Evolutionary conservation across 306 rosid genomes (phyloP).

Genomic region (Quercus mongolica): DNA sequence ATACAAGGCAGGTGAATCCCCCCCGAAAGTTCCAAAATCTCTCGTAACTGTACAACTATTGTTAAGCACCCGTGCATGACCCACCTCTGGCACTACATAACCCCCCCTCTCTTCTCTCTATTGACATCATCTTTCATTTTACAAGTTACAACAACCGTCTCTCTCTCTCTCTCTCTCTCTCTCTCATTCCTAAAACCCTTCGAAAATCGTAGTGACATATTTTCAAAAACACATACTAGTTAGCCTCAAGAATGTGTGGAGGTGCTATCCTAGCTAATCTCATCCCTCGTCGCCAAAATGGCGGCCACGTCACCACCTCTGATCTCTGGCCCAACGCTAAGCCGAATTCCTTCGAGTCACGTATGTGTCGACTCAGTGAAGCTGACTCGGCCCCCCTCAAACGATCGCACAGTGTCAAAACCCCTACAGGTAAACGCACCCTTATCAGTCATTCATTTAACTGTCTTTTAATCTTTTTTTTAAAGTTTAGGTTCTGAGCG

Average conservation of each 20-base stretch:
- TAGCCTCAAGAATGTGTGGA: constrained; percentile 58
- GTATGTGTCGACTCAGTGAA: neutral
- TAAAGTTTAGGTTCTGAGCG: neutral
- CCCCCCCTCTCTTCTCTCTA: neutral
- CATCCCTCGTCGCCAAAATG: constrained; percentile 59
- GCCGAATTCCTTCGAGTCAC: constrained; percentile 18
- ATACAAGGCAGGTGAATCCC: neutral
- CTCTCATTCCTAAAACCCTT: neutral
- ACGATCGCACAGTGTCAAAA: constrained; percentile 6
- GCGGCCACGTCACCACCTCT: constrained; percentile 37
- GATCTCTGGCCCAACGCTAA: constrained; percentile 62
- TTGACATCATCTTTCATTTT: neutral
- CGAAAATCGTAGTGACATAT: neutral
- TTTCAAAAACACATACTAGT: no score
- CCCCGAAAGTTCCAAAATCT: neutral
- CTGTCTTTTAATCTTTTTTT: neutral
- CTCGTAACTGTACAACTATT: neutral
- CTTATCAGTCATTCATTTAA: neutral
- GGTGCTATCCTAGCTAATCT: constrained; percentile 70
- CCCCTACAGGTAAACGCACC: constrained; percentile 39
- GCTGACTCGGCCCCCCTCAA: constrained; percentile 25
- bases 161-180: neutral
- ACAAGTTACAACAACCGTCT: neutral
- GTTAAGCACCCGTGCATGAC: neutral
- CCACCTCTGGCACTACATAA: constrained; percentile 31